These are phyloP conservation scores for Candida oleophila DNA, from an alignment of 805 yeast species.

Conservation along the genomic window DNA sequence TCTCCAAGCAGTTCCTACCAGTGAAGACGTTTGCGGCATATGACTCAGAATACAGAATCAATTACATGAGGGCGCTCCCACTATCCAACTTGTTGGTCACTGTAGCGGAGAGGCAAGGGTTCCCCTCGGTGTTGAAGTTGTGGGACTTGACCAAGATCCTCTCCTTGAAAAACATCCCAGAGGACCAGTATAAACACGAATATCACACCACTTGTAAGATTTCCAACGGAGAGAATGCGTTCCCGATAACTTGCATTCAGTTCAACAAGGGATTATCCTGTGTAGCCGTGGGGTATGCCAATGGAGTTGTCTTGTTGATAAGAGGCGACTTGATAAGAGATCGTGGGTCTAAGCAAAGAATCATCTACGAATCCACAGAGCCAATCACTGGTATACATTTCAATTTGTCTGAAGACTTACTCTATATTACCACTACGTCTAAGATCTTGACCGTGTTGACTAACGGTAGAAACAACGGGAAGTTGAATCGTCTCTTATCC, in stretches of 20 bases:
- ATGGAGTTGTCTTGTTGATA: constrained; percentile 77
- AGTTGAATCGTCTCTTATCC: constrained; percentile 50
- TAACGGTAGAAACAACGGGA: constrained; percentile 73
- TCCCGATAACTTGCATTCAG: constrained; percentile 70
- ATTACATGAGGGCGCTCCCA: constrained; percentile 50
- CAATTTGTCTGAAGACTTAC: constrained; percentile 45
- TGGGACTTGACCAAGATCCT: constrained; percentile 67
- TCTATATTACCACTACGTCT: constrained; percentile 75
- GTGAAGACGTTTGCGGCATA: constrained; percentile 59
- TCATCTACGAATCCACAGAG: constrained; percentile 70
- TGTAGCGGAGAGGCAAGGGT: constrained; percentile 72
- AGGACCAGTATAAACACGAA: constrained; percentile 25
- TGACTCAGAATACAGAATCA: constrained; percentile 62
- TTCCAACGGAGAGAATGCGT: constrained; percentile 71
- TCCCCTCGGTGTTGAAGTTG: constrained; percentile 63
- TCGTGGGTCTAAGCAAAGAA: constrained; percentile 84
- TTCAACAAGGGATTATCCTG: constrained; percentile 57
- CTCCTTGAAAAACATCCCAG: constrained; percentile 11
- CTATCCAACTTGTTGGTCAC: constrained; percentile 59
- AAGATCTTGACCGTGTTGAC: constrained; percentile 72
- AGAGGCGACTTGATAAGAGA: constrained; percentile 89
- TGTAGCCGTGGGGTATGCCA: constrained; percentile 74
- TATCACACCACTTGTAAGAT: constrained; percentile 64
- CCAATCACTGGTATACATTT: constrained; percentile 80
- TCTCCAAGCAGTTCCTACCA: constrained; percentile 49